Base-by-base conservation (phyloP, 352 stramenopile genomes). In the Globisporangium iwayamae region DNA sequence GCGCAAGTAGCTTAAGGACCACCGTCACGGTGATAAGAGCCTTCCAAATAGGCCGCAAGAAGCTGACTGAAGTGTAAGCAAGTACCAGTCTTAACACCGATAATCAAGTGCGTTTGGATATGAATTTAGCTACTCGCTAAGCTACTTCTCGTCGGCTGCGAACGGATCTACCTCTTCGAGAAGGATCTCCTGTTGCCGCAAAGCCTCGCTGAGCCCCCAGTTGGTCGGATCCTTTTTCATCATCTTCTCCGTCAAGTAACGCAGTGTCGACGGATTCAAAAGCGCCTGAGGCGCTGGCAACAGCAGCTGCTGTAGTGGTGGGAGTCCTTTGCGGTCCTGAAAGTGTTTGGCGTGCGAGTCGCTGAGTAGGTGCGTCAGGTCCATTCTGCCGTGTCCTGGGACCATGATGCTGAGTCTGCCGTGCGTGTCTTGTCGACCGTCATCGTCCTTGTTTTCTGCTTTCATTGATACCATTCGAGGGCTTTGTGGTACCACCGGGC, bases 201-300 rank as follows among this genome's bases (percentile, higher is more conserved):
- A 18, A n/a, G 13, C 16, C 18, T 0, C 55, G 38, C 59, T 52
- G 4, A 65, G 60, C 4, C 56, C 45, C 63, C 70, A 65, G 9
- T 68, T 67, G 10, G 56, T 51, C 13, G 69, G 67, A 18, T 82
- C 70, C 34, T 78, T 85, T 25, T 76, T 81, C 10, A 75, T 72
- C 61, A 89, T 78, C 60, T 77, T 70, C 39, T 83, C 78, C 1
- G 78, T 74, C 39, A 91, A 64, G 43, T 83, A 89, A 30, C 70
- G 67, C 13, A 89, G 66, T 38, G 76, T 89, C 39, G 72, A 73
- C 1, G 82, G 78, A 13, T 87, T 87, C 7, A 91, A 69, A 48
- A 88, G 72, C 2, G 69, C 68, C 32, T 87, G 77, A n/a, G 68
- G 25, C 4, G 58, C 47, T 7, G 68, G 68, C 3, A 48, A 16